Percentiles rank a stretch among this genome's conserved stretches.
phyloP scores from a whole-genome alignment of 345 rosid genomes.

The Alliaria petiolata region DNA sequence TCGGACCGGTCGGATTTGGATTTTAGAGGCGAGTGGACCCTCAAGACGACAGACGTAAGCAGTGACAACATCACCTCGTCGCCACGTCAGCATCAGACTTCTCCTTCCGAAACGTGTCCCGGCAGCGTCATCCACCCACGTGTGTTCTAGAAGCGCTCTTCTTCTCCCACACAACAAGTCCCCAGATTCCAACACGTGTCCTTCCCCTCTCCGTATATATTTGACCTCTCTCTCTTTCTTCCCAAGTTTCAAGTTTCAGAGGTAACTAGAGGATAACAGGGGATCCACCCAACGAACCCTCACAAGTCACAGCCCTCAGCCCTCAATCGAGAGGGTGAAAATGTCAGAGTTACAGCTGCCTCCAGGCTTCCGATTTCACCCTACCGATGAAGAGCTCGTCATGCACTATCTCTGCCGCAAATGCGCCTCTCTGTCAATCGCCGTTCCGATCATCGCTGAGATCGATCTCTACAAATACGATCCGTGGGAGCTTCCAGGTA shows the following conservation, averaged over 20 bases:
- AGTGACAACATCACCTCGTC: slow-evolving; percentile 61
- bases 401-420: slow-evolving; percentile 82
- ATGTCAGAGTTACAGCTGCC: slow-evolving; percentile 60
- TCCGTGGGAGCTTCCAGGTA: slow-evolving; percentile 97
- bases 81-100: slow-evolving; percentile 25
- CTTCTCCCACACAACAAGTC: not conserved
- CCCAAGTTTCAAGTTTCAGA: slow-evolving; percentile 44
- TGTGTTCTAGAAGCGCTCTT: slow-evolving; percentile 49
- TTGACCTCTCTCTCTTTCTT: slow-evolving; percentile 29
- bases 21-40: not conserved
- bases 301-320: too few species aligned
- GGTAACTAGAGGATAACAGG: not conserved
- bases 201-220: slow-evolving; percentile 44
- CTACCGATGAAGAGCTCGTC: slow-evolving; percentile 95
- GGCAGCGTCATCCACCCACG: slow-evolving; percentile 51
- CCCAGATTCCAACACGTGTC: slow-evolving; percentile 35
- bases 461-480: slow-evolving; percentile 83
- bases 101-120: slow-evolving; percentile 31
- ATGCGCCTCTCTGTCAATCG: slow-evolving; percentile 67
- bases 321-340: not conserved
- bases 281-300: not conserved
- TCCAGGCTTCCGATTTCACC: slow-evolving; percentile 92
- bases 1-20: slow-evolving; percentile 31
- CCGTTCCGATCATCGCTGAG: slow-evolving; percentile 78
- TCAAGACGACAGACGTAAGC: slow-evolving; percentile 58